Percentiles rank a stretch among this genome's conserved stretches.
Conservation (phyloP, 108 stramenopile species). For the Skeletonema grethae region DNA sequence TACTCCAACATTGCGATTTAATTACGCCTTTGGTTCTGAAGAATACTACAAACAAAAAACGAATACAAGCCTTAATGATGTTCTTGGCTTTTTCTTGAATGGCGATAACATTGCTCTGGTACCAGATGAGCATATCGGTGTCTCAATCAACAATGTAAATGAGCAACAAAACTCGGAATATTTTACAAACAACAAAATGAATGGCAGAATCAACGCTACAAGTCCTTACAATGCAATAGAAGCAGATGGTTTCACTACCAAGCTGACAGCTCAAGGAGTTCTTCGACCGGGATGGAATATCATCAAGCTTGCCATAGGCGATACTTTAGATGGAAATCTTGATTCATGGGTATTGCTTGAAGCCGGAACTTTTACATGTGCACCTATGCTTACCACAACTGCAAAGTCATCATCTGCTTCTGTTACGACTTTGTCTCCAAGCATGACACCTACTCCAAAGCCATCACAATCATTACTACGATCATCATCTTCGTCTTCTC, state of each 20-base stretch:
- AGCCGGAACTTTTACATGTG: conserved; percentile 32
- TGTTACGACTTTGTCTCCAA: too few species aligned
- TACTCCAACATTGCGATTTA: conserved; percentile 28
- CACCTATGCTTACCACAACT: background rate
- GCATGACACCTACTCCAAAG: too few species aligned
- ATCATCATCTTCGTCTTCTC: too few species aligned
- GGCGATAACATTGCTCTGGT: conserved; percentile 39
- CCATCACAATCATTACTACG: too few species aligned
- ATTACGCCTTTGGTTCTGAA: conserved; percentile 47
- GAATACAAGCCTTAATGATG: conserved; percentile 27
- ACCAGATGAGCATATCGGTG: conserved; percentile 11
- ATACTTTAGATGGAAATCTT: conserved; percentile 22
- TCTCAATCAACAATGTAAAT: conserved; percentile 44
- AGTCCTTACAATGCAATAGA: conserved; percentile 23
- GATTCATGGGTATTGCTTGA: conserved; percentile 42
- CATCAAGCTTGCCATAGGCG: conserved; percentile 32
- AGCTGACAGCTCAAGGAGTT: conserved; percentile 28
- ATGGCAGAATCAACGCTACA: conserved; percentile 1
- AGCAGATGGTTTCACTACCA: conserved; percentile 35
- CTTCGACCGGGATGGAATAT: conserved; percentile 20
- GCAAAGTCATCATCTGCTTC: background rate
- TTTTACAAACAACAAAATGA: conserved; percentile 17
- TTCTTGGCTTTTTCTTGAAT: conserved; percentile 45
- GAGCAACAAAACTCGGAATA: conserved; percentile 22
- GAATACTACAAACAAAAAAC: conserved; percentile 31